These are phyloP conservation scores for Haematococcus sp. DNA, from an alignment of 139 green algal species.

Conservation along the genomic window DNA sequence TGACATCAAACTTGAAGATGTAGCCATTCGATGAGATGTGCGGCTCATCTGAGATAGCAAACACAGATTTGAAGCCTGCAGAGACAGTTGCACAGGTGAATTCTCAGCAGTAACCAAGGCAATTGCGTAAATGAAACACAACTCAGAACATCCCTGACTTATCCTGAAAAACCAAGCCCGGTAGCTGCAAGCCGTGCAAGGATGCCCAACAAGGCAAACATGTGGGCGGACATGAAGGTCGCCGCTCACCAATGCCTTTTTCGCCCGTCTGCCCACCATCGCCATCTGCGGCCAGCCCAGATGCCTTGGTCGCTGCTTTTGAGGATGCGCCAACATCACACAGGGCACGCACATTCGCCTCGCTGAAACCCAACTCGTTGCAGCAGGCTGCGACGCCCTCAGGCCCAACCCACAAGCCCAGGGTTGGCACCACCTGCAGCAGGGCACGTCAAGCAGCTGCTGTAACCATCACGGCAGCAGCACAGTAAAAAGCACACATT, in stretches of 20 bases:
- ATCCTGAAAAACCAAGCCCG: no score
- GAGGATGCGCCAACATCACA: constrained; percentile 31
- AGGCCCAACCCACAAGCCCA: constrained; percentile 16
- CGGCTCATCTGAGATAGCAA: constrained; percentile 20
- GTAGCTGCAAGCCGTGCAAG: no score
- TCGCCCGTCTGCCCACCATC: constrained; percentile 25
- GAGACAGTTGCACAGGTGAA: background rate
- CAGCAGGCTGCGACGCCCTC: constrained; percentile 7
- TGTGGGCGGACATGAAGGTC: no score
- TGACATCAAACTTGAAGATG: constrained; percentile 27
- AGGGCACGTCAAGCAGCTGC: no score
- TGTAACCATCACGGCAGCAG: no score
- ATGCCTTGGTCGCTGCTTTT: constrained; percentile 15
- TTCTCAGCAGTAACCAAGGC: background rate
- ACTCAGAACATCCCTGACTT: background rate
- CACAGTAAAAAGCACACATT: background rate
- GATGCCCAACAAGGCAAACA: no score
- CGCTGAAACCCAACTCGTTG: constrained; percentile 38
- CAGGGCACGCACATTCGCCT: constrained; percentile 28
- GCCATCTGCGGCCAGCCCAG: background rate
- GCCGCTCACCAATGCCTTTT: constrained; percentile 34
- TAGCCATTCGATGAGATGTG: constrained; percentile 21
- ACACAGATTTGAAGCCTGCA: constrained; percentile 41
- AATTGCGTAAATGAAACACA: background rate
- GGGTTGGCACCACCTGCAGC: constrained; percentile 10